Base-by-base conservation (phyloP, 225 moss, liverwort and hornwort species). In the Marchantia polymorpha region DNA sequence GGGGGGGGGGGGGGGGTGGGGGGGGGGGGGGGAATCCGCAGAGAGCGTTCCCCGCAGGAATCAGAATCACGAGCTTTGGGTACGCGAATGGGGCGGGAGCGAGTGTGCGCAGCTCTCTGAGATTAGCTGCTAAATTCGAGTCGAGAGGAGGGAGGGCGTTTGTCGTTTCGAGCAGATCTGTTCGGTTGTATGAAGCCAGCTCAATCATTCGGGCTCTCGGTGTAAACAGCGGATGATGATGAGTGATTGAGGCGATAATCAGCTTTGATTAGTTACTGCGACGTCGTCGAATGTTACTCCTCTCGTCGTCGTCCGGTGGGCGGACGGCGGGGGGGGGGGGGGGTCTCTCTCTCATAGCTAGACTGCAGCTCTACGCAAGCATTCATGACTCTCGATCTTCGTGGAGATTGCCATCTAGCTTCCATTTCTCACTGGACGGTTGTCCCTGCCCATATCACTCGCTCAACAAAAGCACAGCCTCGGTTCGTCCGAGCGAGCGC, bases 381-480 rank as follows among this genome's bases (percentile, higher is more conserved):
- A 31, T 39, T 69, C 15, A 16, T 39, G 68, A 46, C 68, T 69
- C 30, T 69, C 15, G 30, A 69, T 69, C 30, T 3, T 13, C 30
- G 31, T 31, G 13, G 23, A 46, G 68, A 69, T 69, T 39, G 68
- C 68, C 68, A 69, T 9, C 30, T 31, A 69, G 39, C 26, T 69
- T 69, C 68, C 14, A 30, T 8, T 69, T 69, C 68, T 69, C 68
- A 69, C 68, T 69, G 68, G 23, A 64, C 64, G 23, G 64, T 25
- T 64, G 68, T 39, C 31, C 7, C 15, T 4, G 68, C 39, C 39
- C 30, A 69, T 9, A 31, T 30, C 68, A 46, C 68, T 39, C 30
- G n/a, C n/a, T n/a, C n/a, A n/a, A n/a, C n/a, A n/a, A n/a, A 31
- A 13, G 15, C 9, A 69, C 3, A 16, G 68, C 68, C 30, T 69